Percentiles rank a stretch among this genome's conserved stretches.
phyloP scores from a whole-genome alignment of 1,139 yeast genomes.

The Blastobotrys capitulatus region DNA sequence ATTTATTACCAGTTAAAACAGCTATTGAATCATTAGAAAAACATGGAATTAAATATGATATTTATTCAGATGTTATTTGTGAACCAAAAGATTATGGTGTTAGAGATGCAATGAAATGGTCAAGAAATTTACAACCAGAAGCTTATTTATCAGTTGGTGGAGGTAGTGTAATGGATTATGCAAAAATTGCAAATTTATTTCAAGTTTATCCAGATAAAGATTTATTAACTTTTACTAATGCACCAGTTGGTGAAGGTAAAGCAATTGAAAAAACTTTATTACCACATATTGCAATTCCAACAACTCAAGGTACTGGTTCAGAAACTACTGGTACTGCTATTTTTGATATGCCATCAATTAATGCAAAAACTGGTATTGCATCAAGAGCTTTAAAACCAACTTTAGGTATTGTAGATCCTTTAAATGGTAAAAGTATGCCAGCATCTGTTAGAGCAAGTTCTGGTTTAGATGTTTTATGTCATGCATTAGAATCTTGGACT shows the following conservation, averaged over 20 bases:
- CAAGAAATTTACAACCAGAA: constrained; percentile 32
- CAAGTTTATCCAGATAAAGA: constrained; percentile 37
- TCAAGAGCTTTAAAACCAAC: constrained; percentile 37
- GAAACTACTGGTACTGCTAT: constrained; percentile 43
- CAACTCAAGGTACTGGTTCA: constrained; percentile 44
- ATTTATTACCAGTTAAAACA: constrained; percentile 30
- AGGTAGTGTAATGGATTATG: constrained; percentile 40
- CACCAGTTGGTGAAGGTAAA: constrained; percentile 39
- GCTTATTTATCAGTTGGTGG: constrained; percentile 41
- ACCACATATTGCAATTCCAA: constrained; percentile 41
- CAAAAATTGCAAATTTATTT: constrained; percentile 38
- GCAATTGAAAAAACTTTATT: constrained; percentile 32
- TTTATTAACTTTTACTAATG: constrained; percentile 38
- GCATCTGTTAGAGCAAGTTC: constrained; percentile 40
- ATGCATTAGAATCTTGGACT: constrained; percentile 41
- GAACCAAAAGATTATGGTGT: constrained; percentile 39
- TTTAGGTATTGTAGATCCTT: constrained; percentile 40
- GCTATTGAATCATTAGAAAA: constrained; percentile 35
- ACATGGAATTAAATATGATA: constrained; percentile 35
- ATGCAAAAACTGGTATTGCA: constrained; percentile 39
- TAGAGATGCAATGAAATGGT: constrained; percentile 37
- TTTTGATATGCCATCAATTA: constrained; percentile 32
- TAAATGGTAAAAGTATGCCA: constrained; percentile 40
- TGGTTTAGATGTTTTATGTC: constrained; percentile 43
- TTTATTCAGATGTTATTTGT: constrained; percentile 35